Conservation (phyloP, 805 yeast species). For the Candida koratica region DNA sequence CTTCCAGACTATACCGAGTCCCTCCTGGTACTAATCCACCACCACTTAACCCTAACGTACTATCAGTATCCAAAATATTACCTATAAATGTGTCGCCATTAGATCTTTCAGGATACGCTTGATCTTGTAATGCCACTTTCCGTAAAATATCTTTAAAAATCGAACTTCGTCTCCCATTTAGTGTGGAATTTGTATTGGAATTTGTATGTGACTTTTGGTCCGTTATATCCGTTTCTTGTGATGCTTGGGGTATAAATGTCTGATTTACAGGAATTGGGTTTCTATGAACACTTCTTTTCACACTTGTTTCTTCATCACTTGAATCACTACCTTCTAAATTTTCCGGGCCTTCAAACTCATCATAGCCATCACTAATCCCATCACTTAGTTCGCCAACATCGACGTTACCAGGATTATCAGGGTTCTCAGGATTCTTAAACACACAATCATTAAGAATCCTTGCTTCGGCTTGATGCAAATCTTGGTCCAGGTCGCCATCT, state of each 20-base stretch:
- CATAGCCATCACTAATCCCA: not conserved
- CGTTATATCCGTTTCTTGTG: conserved; percentile 21
- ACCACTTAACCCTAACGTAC: conserved; percentile 24
- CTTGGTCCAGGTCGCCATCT: not conserved
- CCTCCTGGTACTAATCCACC: conserved; percentile 45
- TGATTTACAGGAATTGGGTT: conserved; percentile 13
- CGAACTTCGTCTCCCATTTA: conserved; percentile 16
- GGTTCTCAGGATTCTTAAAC: conserved; percentile 9
- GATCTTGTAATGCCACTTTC: conserved; percentile 34
- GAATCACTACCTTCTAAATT: conserved; percentile 14
- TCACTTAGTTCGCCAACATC: conserved; percentile 1
- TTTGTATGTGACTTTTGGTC: conserved; percentile 18
- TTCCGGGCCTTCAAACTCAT: conserved; percentile 9
- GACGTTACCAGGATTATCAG: not conserved
- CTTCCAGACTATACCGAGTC: conserved; percentile 9
- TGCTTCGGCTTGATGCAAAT: no score
- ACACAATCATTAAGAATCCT: conserved; percentile 23
- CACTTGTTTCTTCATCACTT: conserved; percentile 9
- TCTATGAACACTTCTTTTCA: conserved; percentile 1
- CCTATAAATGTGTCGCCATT: conserved; percentile 39
- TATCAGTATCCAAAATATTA: conserved; percentile 27
- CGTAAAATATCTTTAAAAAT: conserved; percentile 30
- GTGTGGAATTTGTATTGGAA: conserved; percentile 11
- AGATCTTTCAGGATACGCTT: conserved; percentile 21
- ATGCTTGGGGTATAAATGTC: conserved; percentile 10